Percentiles rank a stretch among this genome's conserved stretches.
Conservation (phyloP, 176 grass and related monocot genomes). For the Musa schizocarpa region DNA sequence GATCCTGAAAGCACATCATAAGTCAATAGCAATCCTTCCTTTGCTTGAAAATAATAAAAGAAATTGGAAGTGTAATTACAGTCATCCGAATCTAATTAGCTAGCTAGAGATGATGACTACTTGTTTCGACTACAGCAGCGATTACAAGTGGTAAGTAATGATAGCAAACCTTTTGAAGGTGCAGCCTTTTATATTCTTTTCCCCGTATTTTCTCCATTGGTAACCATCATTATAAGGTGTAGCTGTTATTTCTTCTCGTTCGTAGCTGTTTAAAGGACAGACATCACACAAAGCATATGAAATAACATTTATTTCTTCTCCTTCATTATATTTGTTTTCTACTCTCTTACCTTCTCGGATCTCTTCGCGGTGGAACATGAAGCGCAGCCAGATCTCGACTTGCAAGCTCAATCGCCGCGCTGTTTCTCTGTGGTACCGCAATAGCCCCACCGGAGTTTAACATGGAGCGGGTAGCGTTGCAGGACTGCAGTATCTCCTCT, state of each 20-base stretch:
- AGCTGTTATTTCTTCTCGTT: background rate
- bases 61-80: no score
- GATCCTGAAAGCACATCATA: no score
- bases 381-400: no score
- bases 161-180: background rate
- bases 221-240: conserved; percentile 3
- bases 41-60: no score
- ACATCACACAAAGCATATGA: background rate
- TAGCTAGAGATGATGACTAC: no score
- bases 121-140: no score
- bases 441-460: background rate
- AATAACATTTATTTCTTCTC: background rate
- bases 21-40: no score
- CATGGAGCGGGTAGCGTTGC: background rate
- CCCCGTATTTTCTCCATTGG: conserved; percentile 10
- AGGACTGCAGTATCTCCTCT: background rate
- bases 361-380: background rate
- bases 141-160: no score
- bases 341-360: background rate
- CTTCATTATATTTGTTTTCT: no score
- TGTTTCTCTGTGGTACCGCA: background rate
- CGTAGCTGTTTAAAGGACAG: background rate
- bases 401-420: background rate
- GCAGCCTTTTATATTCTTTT: background rate
- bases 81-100: no score